Evolutionary conservation across 139 green algal genomes (phyloP).

Genomic region (Picochlorum sp.): DNA sequence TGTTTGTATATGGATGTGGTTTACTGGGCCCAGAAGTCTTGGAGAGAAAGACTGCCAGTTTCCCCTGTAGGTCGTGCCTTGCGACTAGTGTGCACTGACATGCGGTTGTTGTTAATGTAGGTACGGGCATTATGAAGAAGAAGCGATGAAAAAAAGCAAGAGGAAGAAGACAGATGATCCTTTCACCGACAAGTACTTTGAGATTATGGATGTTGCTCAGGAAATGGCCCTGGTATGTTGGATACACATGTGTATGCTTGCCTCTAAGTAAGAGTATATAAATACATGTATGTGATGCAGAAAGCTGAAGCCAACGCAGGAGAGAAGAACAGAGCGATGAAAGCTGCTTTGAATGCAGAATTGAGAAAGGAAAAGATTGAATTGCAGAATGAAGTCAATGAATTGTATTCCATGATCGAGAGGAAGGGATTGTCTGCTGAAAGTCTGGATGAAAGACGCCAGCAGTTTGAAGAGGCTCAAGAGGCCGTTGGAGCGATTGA

Average conservation of each 20-base stretch:
- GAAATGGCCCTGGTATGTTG: conserved; percentile 53
- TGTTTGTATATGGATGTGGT: too few species aligned
- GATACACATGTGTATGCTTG: not conserved
- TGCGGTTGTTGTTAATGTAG: conserved; percentile 25
- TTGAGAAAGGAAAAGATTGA: conserved; percentile 36
- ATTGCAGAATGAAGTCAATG: conserved; percentile 20
- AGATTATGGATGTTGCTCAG: conserved; percentile 48
- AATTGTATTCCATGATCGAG: conserved; percentile 19
- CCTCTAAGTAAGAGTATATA: not conserved
- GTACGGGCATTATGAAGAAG: conserved; percentile 67
- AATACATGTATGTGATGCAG: conserved; percentile 32
- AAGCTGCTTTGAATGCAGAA: conserved; percentile 73
- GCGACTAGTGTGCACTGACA: too few species aligned
- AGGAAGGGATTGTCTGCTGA: conserved; percentile 16
- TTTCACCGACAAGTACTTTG: conserved; percentile 55
- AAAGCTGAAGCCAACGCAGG: conserved; percentile 45
- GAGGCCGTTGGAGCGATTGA: conserved; percentile 1
- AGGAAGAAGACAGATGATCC: conserved; percentile 46
- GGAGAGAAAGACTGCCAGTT: too few species aligned
- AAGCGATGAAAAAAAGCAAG: conserved; percentile 13
- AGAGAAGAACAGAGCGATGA: conserved; percentile 66
- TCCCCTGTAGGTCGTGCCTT: too few species aligned
- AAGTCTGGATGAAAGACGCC: conserved; percentile 1
- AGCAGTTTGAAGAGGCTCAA: conserved; percentile 3
- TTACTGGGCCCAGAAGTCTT: too few species aligned